Evolutionary conservation across 2,329 filamentous ascomycete species (phyloP).

Genomic region (Cladosporium sp.): DNA sequence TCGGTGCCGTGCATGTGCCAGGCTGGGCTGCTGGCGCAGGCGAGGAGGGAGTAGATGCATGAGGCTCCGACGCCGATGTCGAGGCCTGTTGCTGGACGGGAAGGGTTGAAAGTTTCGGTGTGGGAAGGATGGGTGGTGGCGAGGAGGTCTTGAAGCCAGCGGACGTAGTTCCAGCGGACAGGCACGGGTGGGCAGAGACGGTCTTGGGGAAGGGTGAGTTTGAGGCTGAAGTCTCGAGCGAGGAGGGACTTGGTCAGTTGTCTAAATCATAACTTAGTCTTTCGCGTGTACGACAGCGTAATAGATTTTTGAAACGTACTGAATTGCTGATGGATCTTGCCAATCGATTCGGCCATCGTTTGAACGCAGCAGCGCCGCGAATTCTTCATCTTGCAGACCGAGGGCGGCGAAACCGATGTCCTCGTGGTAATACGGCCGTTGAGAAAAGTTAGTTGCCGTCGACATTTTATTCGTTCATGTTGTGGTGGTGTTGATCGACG

Average conservation of each 20-base stretch:
- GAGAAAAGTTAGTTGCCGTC: neutral
- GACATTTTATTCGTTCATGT: neutral
- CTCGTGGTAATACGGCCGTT: constrained; percentile 49
- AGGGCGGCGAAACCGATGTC: constrained; percentile 63
- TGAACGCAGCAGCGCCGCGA: constrained; percentile 52
- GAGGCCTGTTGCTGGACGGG: constrained; percentile 59
- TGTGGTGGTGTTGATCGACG: neutral
- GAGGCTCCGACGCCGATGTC: constrained; percentile 79
- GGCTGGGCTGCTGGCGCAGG: constrained; percentile 62
- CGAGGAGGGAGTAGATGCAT: constrained; percentile 86
- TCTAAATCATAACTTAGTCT: constrained; percentile 64
- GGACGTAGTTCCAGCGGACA: constrained; percentile 75
- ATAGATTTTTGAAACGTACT: constrained; percentile 51
- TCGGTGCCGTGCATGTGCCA: constrained; percentile 66
- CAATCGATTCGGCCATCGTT: constrained; percentile 70
- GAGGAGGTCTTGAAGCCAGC: constrained; percentile 81
- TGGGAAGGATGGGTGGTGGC: constrained; percentile 63
- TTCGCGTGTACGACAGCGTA: neutral
- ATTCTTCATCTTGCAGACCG: constrained; percentile 59
- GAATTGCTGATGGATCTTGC: constrained; percentile 70
- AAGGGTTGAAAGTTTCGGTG: constrained; percentile 41
- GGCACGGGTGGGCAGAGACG: constrained; percentile 81
- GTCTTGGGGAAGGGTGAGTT: constrained; percentile 70
- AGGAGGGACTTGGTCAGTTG: constrained; percentile 77
- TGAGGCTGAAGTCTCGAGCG: constrained; percentile 70